These are phyloP conservation scores for Candida sp. DNA, from an alignment of 1,139 yeast genomes.

Conservation along the genomic window DNA sequence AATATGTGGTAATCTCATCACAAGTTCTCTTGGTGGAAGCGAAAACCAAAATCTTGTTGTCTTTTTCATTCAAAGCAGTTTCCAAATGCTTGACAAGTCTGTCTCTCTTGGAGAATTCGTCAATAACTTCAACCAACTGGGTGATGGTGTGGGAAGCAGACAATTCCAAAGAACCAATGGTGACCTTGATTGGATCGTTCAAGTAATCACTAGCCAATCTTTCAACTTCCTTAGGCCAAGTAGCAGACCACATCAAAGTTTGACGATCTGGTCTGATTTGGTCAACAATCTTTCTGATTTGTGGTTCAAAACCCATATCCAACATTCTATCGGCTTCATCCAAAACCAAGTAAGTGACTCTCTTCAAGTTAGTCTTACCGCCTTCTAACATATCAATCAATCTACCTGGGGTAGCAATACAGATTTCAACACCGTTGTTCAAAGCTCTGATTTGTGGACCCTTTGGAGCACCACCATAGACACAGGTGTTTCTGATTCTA, in stretches of 20 bases:
- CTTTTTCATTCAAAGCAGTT: slow-evolving; percentile 77
- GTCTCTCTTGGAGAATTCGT: slow-evolving; percentile 94
- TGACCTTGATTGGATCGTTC: slow-evolving; percentile 94
- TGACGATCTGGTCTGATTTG: slow-evolving; percentile 98
- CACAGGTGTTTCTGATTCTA: slow-evolving; percentile 96
- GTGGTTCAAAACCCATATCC: slow-evolving; percentile 99
- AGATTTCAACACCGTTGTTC: slow-evolving; percentile 93
- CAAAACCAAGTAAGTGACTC: slow-evolving; percentile 95
- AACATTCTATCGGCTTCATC: slow-evolving; percentile 98
- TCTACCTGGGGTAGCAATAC: slow-evolving; percentile 99
- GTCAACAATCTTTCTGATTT: slow-evolving; percentile 92
- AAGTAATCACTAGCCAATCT: slow-evolving; percentile 89
- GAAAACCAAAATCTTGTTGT: slow-evolving; percentile 82
- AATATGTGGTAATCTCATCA: slow-evolving; percentile 90
- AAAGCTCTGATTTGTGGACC: slow-evolving; percentile 97
- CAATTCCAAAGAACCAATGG: slow-evolving; percentile 93
- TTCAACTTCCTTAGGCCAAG: slow-evolving; percentile 99
- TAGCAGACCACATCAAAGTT: slow-evolving; percentile 99
- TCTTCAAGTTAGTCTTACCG: slow-evolving; percentile 92
- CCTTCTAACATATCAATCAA: slow-evolving; percentile 96
- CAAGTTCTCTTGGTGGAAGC: slow-evolving; percentile 98
- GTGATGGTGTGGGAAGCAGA: slow-evolving; percentile 97
- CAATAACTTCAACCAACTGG: slow-evolving; percentile 89
- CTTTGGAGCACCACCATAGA: slow-evolving; percentile 99
- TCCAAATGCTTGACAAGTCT: slow-evolving; percentile 85